Base-by-base conservation (phyloP, 1,284 basidiomycete genomes). In the Trichosporon inkin region DNA sequence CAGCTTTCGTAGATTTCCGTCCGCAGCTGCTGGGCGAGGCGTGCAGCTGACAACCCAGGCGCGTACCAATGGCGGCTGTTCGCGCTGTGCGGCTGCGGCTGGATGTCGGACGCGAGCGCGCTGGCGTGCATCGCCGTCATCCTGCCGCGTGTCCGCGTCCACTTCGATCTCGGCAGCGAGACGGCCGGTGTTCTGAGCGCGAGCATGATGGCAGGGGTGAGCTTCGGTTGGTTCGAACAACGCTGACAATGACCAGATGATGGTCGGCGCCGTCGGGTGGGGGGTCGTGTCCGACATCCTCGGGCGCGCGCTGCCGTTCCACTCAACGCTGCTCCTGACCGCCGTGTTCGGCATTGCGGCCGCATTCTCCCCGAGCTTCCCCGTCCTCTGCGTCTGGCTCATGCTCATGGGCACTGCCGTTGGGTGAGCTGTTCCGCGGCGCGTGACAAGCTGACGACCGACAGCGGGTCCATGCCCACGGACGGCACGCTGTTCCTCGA, bases 401-500 rank as follows among this genome's bases (percentile, higher is more conserved):
- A 96, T 98, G 74, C 82, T 90, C 36, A 82, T 99, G 1, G 95
- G 95, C 2, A 94, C 88, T 53, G 90, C 93, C 3, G 90, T 97
- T 1, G 75, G 75, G 77, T 79, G 41, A 67, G 74, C 65, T 44
- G 41, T 44, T n/a, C 14, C 16, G 6, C 14, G 11, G 24, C 4
- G 6, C 20, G 0, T 8, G 5, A 13, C 35, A 28, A 13, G 34
- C 55, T 61, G 24, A 61, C 55, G 28, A 32, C 11, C 1, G 10
- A 5, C 57, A 76, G 75, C 11, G 75, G 91, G 10, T 93, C 90
- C 1, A 95, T 97, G 92, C 95, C 94, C 0, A 97, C 93, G 0
- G 94, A 98, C 69, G 94, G 94, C 2, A 96, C 92, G 0, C 84
- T 96, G 6, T 85, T 98, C 55, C 83, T 97, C 4, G 95, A 99